Evolutionary conservation across 306 rosid species (phyloP).

Genomic region (Neltuma alba): DNA sequence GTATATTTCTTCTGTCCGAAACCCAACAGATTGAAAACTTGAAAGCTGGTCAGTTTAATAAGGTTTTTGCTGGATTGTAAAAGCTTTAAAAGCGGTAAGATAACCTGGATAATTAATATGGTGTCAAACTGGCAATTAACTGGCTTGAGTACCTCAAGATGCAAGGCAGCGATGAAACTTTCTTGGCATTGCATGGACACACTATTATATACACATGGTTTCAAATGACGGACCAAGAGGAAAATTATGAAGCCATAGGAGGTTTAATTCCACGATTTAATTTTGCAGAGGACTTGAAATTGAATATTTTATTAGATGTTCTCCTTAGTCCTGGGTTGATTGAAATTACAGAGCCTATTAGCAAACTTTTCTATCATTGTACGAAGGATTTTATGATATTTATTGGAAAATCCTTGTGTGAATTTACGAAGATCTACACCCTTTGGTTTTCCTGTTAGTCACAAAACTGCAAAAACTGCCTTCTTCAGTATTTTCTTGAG

Average conservation of each 20-base stretch:
- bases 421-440: neutral
- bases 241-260: neutral
- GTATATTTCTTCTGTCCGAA: too few relatives aligned
- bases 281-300: neutral
- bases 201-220: neutral
- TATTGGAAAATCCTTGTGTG: neutral
- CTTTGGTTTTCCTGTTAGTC: neutral
- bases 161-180: neutral
- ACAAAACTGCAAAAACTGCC: neutral
- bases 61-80: neutral
- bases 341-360: neutral
- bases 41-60: neutral
- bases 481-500: neutral
- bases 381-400: neutral
- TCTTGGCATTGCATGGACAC: conserved; percentile 1
- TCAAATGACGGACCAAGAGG: neutral
- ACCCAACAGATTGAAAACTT: too few relatives aligned
- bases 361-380: neutral
- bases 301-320: neutral
- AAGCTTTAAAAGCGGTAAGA: neutral
- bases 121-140: neutral
- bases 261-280: neutral
- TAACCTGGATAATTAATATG: neutral
- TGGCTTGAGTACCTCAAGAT: neutral
- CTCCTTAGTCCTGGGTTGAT: conserved; percentile 14